Conservation (phyloP, 2,329 filamentous ascomycete genomes). For the Lachnellula willkommii region DNA sequence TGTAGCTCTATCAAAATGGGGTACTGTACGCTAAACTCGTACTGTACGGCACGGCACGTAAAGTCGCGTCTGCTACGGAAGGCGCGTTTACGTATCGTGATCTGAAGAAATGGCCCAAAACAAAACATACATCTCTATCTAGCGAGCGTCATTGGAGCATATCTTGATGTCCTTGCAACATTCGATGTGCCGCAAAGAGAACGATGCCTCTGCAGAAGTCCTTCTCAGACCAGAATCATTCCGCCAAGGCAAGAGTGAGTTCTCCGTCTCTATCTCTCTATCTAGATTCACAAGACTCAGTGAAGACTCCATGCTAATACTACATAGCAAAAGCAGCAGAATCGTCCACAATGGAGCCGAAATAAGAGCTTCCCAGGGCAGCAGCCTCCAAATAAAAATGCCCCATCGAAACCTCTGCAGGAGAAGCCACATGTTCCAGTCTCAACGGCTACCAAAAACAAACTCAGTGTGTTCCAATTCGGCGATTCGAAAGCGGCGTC, state of each 20-base stretch:
- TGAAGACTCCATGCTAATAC: conserved; percentile 2
- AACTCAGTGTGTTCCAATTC: conserved; percentile 54
- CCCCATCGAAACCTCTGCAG: conserved; percentile 21
- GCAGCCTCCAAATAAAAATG: conserved; percentile 12
- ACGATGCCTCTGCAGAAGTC: conserved; percentile 34
- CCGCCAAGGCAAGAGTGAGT: conserved; percentile 25
- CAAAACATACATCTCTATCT: background rate
- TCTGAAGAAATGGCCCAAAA: background rate
- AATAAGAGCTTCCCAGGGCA: conserved; percentile 30
- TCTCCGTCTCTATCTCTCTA: background rate
- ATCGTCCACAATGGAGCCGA: conserved; percentile 25
- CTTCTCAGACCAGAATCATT: conserved; percentile 33
- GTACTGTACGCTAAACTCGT: too few relatives aligned
- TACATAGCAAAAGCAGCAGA: conserved; percentile 15
- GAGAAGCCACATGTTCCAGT: conserved; percentile 28
- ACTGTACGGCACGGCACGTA: too few relatives aligned
- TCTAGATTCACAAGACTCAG: background rate
- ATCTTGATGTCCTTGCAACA: background rate
- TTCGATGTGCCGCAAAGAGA: background rate
- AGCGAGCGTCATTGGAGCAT: too few relatives aligned
- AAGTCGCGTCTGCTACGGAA: too few relatives aligned
- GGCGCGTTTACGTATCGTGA: too few relatives aligned
- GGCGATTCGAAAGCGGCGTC: conserved; percentile 28
- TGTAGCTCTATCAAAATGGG: too few relatives aligned
- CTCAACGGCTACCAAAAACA: conserved; percentile 55